phyloP scores from a whole-genome alignment of 768 basidiomycete genomes.

The Leucosporidium creatinivorum region DNA sequence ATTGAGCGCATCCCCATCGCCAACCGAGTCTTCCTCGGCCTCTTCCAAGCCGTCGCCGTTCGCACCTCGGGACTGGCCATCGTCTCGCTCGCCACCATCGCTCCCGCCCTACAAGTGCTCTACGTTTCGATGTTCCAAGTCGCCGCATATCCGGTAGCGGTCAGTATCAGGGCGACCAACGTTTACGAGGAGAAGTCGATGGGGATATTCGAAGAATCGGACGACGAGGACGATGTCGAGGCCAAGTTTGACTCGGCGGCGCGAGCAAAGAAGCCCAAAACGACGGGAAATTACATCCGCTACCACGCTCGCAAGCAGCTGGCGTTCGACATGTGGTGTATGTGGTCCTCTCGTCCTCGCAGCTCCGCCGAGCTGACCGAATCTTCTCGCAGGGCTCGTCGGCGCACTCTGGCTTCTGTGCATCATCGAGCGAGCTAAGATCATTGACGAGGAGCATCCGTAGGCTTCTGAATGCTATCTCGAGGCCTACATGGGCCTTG shows the following conservation, averaged over 20 bases:
- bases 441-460: slow-evolving; percentile 14
- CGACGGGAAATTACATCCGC: slow-evolving; percentile 12
- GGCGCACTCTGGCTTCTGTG: slow-evolving; percentile 48
- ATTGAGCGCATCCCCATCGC: slow-evolving; percentile 63
- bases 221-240: slow-evolving; percentile 11
- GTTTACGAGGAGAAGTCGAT: slow-evolving; percentile 83
- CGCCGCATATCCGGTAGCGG: slow-evolving; percentile 42
- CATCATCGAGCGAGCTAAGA: slow-evolving; percentile 60
- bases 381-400: no score
- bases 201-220: slow-evolving; percentile 52
- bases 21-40: slow-evolving; percentile 56
- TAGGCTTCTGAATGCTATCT: slow-evolving; percentile 4
- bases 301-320: slow-evolving; percentile 74
- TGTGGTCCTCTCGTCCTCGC: no score
- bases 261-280: neutral
- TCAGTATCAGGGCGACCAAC: slow-evolving; percentile 62
- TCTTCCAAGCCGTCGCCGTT: slow-evolving; percentile 68
- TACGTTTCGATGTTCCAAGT: slow-evolving; percentile 50
- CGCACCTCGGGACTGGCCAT: slow-evolving; percentile 78
- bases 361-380: no score
- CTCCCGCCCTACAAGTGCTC: slow-evolving; percentile 84
- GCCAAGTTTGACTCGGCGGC: neutral
- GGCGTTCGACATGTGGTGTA: slow-evolving; percentile 97
- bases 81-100: slow-evolving; percentile 60
- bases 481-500: no score